These are phyloP conservation scores for Solanum hybrid DNA, from an alignment of 305 asterid species.

Conservation along the genomic window DNA sequence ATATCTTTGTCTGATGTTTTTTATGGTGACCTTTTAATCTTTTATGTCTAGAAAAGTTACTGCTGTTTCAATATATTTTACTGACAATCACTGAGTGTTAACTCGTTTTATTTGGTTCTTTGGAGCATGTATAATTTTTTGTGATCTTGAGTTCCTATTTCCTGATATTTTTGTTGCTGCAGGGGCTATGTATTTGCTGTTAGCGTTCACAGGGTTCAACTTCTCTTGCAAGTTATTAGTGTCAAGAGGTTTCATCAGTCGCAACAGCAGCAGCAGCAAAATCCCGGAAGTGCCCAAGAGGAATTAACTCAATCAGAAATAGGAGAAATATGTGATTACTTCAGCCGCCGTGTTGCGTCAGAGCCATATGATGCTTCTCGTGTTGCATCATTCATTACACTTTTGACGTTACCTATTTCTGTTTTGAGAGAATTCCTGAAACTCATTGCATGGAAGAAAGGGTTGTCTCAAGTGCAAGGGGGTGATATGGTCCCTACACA, in stretches of 20 bases:
- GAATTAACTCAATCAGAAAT: constrained; percentile 87
- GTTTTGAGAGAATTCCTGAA: constrained; percentile 85
- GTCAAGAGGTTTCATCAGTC: constrained; percentile 88
- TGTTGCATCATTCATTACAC: constrained; percentile 94
- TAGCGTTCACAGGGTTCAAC: constrained; percentile 98
- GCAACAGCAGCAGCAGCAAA: constrained; percentile 81
- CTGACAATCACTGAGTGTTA: not conserved
- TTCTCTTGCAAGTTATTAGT: constrained; percentile 96
- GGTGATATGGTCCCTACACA: constrained; percentile 71
- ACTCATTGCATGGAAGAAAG: constrained; percentile 98
- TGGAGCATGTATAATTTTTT: not conserved
- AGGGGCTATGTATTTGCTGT: constrained; percentile 98
- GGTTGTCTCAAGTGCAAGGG: constrained; percentile 72
- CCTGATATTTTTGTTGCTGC: constrained; percentile 23
- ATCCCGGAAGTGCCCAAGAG: constrained; percentile 65
- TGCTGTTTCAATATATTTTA: not conserved
- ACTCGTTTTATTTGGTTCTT: not conserved
- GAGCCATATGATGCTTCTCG: constrained; percentile 99
- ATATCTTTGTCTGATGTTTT: not conserved
- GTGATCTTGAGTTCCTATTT: constrained; percentile 6
- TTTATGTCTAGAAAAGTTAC: not conserved
- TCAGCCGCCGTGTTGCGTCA: constrained; percentile 97
- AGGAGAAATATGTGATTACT: constrained; percentile 93
- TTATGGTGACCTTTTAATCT: not conserved
- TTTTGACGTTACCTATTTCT: constrained; percentile 84